These are phyloP conservation scores for Exophiala xenobiotica DNA, from an alignment of 2,329 filamentous ascomycete species.

Conservation along the genomic window DNA sequence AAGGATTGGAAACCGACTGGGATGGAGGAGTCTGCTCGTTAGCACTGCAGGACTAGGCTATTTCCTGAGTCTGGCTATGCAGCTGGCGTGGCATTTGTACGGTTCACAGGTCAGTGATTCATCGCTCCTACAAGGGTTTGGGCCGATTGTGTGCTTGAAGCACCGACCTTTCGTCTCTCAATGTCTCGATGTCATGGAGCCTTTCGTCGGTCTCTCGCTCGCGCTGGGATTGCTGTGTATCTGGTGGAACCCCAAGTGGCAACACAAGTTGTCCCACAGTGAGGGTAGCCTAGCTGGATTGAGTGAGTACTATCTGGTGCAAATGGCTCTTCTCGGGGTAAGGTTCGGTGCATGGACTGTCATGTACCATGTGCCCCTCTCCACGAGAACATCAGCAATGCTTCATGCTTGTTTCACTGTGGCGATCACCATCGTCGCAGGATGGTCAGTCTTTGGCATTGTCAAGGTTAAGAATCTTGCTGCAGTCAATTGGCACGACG, in stretches of 20 bases:
- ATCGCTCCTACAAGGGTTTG: constrained; percentile 19
- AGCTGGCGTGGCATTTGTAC: constrained; percentile 44
- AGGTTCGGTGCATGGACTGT: constrained; percentile 47
- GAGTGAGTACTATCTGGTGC: constrained; percentile 47
- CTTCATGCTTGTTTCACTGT: constrained; percentile 38
- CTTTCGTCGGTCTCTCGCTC: constrained; percentile 34
- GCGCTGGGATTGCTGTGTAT: constrained; percentile 44
- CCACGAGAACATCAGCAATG: constrained; percentile 7
- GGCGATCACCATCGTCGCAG: constrained; percentile 43
- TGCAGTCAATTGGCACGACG: constrained; percentile 36
- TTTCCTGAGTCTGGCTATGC: constrained; percentile 44
- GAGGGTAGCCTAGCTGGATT: constrained; percentile 44
- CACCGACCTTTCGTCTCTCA: constrained; percentile 6
- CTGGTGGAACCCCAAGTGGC: constrained; percentile 52
- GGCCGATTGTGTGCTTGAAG: constrained; percentile 12
- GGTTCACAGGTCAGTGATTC: constrained; percentile 33
- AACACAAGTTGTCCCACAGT: constrained; percentile 43
- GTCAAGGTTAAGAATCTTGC: constrained; percentile 44
- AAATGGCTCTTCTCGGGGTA: constrained; percentile 45
- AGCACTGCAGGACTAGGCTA: constrained; percentile 44
- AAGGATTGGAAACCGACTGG: constrained; percentile 37
- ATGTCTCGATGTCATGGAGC: constrained; percentile 21
- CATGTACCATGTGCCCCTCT: constrained; percentile 28
- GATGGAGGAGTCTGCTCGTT: constrained; percentile 47
- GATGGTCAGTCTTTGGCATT: constrained; percentile 36